Evolutionary conservation across 1,284 basidiomycete species (phyloP).

Genomic region (Papiliotrema fonsecae): DNA sequence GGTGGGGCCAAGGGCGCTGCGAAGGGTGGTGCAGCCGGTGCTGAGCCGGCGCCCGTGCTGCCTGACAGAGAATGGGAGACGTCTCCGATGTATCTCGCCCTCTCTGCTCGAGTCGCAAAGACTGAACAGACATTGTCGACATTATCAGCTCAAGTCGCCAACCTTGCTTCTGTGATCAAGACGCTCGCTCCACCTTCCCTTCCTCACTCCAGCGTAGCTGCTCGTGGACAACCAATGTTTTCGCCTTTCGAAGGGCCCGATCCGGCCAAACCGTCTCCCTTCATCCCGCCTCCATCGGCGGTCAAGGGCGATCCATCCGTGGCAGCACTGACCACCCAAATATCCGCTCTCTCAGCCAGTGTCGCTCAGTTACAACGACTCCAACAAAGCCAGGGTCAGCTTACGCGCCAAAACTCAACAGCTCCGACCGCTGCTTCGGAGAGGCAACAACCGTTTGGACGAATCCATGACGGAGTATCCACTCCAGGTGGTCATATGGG

Average conservation of each 20-base stretch:
- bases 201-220: neutral
- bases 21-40: no score
- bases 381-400: slow-evolving; percentile 19
- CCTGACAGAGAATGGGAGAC: slow-evolving; percentile 19
- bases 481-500: neutral
- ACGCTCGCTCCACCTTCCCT: slow-evolving; percentile 1
- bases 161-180: slow-evolving; percentile 26
- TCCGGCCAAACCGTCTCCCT: slow-evolving; percentile 13
- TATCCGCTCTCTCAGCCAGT: slow-evolving; percentile 76
- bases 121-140: slow-evolving; percentile 32
- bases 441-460: neutral
- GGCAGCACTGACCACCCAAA: slow-evolving; percentile 67
- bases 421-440: neutral
- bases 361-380: slow-evolving; percentile 64
- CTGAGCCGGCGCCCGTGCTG: neutral
- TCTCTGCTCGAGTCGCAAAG: slow-evolving; percentile 27
- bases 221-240: slow-evolving; percentile 10
- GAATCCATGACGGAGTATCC: neutral
- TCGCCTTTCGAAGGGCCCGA: slow-evolving; percentile 22
- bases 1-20: no score
- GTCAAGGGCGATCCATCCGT: slow-evolving; percentile 34
- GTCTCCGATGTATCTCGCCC: slow-evolving; percentile 31
- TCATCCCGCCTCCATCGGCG: slow-evolving; percentile 6
- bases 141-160: slow-evolving; percentile 36
- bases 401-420: slow-evolving; percentile 9